A percentile compares a stretch with the other conserved stretches of the same genome.
Conservation (phyloP, 192 early-diverging fungal species). For the Allomyces arbusculus region DNA sequence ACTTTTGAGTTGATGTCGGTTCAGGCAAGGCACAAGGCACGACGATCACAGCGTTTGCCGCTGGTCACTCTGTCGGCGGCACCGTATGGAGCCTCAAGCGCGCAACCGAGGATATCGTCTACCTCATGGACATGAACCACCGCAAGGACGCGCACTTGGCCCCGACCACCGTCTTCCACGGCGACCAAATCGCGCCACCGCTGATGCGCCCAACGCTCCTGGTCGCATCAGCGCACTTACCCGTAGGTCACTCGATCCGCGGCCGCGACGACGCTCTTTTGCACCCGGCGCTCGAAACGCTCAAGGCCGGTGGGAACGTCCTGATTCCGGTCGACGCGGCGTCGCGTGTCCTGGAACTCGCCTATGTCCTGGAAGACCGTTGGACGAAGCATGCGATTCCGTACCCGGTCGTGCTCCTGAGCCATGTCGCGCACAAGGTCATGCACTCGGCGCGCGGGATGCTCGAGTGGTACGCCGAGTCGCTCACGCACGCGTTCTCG, state of each 20-base stretch:
- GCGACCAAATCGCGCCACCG: conserved; percentile 23
- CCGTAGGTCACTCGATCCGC: conserved; percentile 44
- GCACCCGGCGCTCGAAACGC: conserved; percentile 35
- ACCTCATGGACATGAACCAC: conserved; percentile 93
- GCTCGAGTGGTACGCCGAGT: conserved; percentile 89
- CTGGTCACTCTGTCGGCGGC: conserved; percentile 88
- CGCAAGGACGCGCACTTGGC: conserved; percentile 56
- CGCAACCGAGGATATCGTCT: conserved; percentile 79
- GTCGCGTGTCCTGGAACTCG: conserved; percentile 74
- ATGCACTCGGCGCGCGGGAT: conserved; percentile 71
- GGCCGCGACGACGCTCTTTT: conserved; percentile 27
- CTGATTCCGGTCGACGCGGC: conserved; percentile 78
- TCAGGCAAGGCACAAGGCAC: conserved; percentile 60
- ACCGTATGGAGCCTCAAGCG: conserved; percentile 93
- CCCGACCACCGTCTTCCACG: conserved; percentile 6
- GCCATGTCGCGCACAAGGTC: conserved; percentile 50
- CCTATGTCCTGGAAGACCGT: conserved; percentile 68
- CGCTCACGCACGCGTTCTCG: conserved; percentile 47
- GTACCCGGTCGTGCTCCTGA: conserved; percentile 58
- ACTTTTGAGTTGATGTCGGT: neutral
- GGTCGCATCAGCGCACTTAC: conserved; percentile 61
- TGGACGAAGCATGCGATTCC: conserved; percentile 43
- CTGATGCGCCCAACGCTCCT: conserved; percentile 67
- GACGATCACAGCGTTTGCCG: conserved; percentile 70
- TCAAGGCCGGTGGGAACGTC: conserved; percentile 51